Base-by-base conservation (phyloP, 208 protist genomes). In the Acanthamoeba royreba region DNA sequence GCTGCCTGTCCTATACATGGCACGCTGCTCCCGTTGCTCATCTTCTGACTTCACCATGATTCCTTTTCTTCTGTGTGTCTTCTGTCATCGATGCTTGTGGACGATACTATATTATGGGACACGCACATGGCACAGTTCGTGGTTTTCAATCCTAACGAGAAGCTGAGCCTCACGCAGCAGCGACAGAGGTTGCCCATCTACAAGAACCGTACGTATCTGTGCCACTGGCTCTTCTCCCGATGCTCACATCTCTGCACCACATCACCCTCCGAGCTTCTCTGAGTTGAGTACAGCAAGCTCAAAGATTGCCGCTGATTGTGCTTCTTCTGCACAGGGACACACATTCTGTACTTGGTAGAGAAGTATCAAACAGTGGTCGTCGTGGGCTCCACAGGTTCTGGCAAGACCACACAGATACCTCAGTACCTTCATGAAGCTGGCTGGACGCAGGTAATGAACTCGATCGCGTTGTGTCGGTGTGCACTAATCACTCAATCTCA, bases 401-500 rank as follows among this genome's bases (percentile, higher is more conserved):
- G 98, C 47, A 99, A 99, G 95, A 98, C 98, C 52, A 97, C 96
- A n/a, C 96, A 99, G 94, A 93, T 99, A 5, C 97, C 98, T 38
- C 98, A 99, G 93, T 99, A 98, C 92, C 33, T 99, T 4, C 90
- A 95, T 25, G 97, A 98, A 93, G 69, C 83, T 33, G 97, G 97
- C 2, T 98, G 95, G 95, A 94, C 92, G 2, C 45, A 61, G 19
- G 95, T 47, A 72, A 3, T n/a, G n/a, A n/a, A n/a, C n/a, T n/a
- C n/a, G n/a, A n/a, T n/a, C n/a, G n/a, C n/a, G n/a, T n/a, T n/a
- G n/a, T n/a, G n/a, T n/a, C n/a, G n/a, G n/a, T n/a, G n/a, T n/a
- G n/a, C n/a, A n/a, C n/a, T n/a, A n/a, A n/a, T n/a, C n/a, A n/a
- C n/a, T n/a, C n/a, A n/a, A n/a, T n/a, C n/a, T n/a, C n/a, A n/a